phyloP scores from a whole-genome alignment of 495 filamentous ascomycete genomes.

The Lichina pygmaea region DNA sequence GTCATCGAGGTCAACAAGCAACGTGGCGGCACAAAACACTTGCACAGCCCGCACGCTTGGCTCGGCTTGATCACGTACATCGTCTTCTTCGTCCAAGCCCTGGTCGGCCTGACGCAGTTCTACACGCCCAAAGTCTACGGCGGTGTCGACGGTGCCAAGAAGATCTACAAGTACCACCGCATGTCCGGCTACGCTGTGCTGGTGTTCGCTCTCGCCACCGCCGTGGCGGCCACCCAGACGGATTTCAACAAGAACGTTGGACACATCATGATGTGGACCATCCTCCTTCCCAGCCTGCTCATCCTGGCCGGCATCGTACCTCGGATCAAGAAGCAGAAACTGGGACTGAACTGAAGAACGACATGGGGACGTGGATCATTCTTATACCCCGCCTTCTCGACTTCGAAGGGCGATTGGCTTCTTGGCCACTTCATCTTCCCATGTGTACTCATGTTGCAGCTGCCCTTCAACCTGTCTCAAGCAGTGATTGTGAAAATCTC shows the following conservation, averaged over 20 bases:
- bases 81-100: slow-evolving; percentile 39
- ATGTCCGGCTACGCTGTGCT: slow-evolving; percentile 49
- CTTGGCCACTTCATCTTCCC: too few species aligned
- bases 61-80: slow-evolving; percentile 56
- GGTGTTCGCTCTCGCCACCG: slow-evolving; percentile 39
- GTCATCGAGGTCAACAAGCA: slow-evolving; percentile 70
- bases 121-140: slow-evolving; percentile 45
- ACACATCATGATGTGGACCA: slow-evolving; percentile 45
- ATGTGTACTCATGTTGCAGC: too few species aligned
- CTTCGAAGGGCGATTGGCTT: too few species aligned
- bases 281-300: slow-evolving; percentile 30
- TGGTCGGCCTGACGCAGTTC: slow-evolving; percentile 57
- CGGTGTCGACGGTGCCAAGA: slow-evolving; percentile 51
- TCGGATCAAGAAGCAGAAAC: slow-evolving; percentile 58
- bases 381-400: too few species aligned
- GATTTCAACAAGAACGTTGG: slow-evolving; percentile 31
- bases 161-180: slow-evolving; percentile 73
- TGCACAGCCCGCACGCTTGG: slow-evolving; percentile 53
- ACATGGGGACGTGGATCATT: too few species aligned
- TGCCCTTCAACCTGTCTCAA: too few species aligned
- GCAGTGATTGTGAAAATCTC: too few species aligned
- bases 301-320: slow-evolving; percentile 42
- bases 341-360: slow-evolving; percentile 22
- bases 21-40: slow-evolving; percentile 29
- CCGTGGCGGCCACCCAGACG: slow-evolving; percentile 51